A percentile compares a stretch with the other conserved stretches of the same genome.
phyloP scores from a whole-genome alignment of 345 rosid species.

The Litchi chinensis region DNA sequence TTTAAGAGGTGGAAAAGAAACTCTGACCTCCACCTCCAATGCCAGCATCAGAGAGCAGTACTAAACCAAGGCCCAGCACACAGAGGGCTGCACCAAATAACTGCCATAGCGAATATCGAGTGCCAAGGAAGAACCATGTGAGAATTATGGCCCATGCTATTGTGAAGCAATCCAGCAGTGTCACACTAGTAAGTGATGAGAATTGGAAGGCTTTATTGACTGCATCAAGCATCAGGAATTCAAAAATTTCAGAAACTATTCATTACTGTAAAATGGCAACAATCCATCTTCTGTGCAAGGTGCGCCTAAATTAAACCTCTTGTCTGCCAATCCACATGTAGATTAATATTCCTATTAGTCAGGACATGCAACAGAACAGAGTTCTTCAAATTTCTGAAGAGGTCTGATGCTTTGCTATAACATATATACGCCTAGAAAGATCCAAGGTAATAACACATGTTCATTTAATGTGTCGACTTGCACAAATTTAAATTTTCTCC shows the following conservation, averaged over 20 bases:
- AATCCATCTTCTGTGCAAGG: too few species aligned
- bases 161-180: slow-evolving; percentile 60
- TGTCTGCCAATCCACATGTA: neutral
- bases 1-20: neutral
- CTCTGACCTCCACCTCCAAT: slow-evolving; percentile 58
- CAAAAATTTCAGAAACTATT: too few species aligned
- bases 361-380: neutral
- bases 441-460: too few species aligned
- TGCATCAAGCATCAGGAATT: slow-evolving; percentile 27
- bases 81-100: slow-evolving; percentile 54
- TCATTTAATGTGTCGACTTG: too few species aligned
- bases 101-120: slow-evolving; percentile 57
- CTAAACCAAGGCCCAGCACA: slow-evolving; percentile 60
- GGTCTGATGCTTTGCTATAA: neutral
- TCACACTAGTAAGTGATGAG: slow-evolving; percentile 65
- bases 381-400: neutral
- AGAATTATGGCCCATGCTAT: slow-evolving; percentile 55
- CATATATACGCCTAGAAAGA: neutral
- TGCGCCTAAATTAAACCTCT: too few species aligned
- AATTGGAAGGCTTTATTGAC: slow-evolving; percentile 66
- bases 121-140: slow-evolving; percentile 54
- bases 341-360: neutral
- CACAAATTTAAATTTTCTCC: neutral
- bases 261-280: too few species aligned
- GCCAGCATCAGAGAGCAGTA: slow-evolving; percentile 59